These are phyloP conservation scores for Pyrenophora seminiperda DNA, from an alignment of 2,329 filamentous ascomycete species.

Conservation along the genomic window DNA sequence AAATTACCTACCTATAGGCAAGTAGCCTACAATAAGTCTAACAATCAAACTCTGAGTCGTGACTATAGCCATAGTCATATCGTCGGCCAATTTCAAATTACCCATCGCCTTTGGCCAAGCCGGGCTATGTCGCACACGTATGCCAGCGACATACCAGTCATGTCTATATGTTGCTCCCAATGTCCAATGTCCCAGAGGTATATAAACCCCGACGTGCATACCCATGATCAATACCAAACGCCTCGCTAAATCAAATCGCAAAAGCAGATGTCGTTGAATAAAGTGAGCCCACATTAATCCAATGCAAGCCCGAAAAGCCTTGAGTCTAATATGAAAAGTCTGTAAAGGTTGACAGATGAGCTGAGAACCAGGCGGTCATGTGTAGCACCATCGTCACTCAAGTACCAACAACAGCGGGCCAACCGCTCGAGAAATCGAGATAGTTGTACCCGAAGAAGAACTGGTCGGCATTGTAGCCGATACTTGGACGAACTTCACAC, in stretches of 20 bases:
- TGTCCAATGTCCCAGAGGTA: no score
- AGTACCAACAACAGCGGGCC: conserved; percentile 32
- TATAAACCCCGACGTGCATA: neutral
- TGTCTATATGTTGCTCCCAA: no score
- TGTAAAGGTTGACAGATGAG: neutral
- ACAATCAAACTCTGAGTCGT: no score
- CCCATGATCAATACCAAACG: neutral
- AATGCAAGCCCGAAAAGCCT: no score
- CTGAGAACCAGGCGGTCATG: no score
- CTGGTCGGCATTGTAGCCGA: conserved; percentile 32
- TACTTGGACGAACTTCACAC: conserved; percentile 25
- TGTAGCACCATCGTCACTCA: neutral
- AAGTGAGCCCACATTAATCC: no score
- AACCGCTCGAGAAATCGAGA: conserved; percentile 35
- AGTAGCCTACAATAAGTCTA: neutral
- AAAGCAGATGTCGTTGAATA: no score
- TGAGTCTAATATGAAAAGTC: no score
- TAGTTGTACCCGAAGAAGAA: conserved; percentile 42
- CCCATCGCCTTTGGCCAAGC: no score
- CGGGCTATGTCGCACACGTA: no score
- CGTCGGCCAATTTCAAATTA: no score
- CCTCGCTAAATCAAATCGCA: neutral
- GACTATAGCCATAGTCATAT: neutral
- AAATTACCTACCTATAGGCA: neutral
- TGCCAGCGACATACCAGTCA: no score